Base-by-base conservation (phyloP, 306 rosid species). In the Spatholobus suberectus region DNA sequence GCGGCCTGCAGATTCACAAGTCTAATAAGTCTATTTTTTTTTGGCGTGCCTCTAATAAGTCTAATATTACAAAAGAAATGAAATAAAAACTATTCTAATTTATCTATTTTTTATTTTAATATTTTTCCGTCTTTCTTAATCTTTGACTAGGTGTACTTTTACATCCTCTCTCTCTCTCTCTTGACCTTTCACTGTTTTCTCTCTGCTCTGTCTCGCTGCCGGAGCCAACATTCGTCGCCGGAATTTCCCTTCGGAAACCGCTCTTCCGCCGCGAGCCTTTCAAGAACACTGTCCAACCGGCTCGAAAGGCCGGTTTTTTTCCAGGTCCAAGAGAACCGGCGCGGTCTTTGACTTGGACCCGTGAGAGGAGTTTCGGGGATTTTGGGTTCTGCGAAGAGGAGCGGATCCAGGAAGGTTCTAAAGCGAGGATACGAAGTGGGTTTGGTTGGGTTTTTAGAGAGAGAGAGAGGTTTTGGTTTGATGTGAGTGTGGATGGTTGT, bases 81-180 rank as follows among this genome's bases (percentile, higher is more conserved):
- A 38, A 37, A 67, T 37, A 34, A 34, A 32, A 34, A 6, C 0
- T 38, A 21, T 73, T 34, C 59, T 71, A 35, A 63, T 13, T 46
- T 7, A 40, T 8, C 20, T 72, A 46, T 44, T 71, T 78, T n/a
- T 11, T 59, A 32, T 55, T 66, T 52, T 32, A 51, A 10, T 41
- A 43, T 23, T 58, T 38, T 18, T 34, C 11, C 72, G 57, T 54
- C 75, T 63, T 89, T 87, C 66, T 80, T 63, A 75, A 59, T 63
- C 89, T 90, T 91, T 90, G 96, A 93, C 97, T 76, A 70, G 82
- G 79, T 81, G 91, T 85, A 87, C 96, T 89, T 91, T 89, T 85
- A 66, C 89, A 75, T 34, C 44, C 85, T 55, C 76, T 83, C 76
- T 85, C 85, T 85, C 79, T 82, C 87, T 67, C 54, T 69, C 81